Conservation (phyloP, 345 rosid genomes). For the Schrenkiella parvula region DNA sequence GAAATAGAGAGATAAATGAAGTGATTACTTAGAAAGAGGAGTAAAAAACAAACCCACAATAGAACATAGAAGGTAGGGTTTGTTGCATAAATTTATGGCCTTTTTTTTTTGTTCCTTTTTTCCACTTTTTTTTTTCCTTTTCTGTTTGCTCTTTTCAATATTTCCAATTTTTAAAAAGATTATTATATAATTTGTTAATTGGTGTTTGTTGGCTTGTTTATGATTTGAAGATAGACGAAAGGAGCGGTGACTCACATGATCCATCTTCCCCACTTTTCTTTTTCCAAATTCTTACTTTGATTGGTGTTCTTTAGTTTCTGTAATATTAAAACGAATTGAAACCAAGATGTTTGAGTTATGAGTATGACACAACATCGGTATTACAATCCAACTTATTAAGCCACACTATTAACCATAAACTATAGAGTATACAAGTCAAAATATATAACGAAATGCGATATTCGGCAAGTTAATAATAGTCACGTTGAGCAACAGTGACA, state of each 20-base stretch:
- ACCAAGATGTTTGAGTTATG: no score
- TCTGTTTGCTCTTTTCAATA: background rate
- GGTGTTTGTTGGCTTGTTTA: slow-evolving; percentile 20
- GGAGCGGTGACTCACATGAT: slow-evolving; percentile 30
- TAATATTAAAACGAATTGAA: no score
- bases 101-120: background rate
- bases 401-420: background rate
- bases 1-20: slow-evolving; percentile 12
- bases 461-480: background rate
- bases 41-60: slow-evolving; percentile 8
- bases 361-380: no score
- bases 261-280: slow-evolving; percentile 7
- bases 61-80: slow-evolving; percentile 16
- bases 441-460: background rate
- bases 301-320: no score
- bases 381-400: background rate
- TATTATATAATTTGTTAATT: background rate
- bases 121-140: background rate
- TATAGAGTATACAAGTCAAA: background rate
- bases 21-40: slow-evolving; percentile 23
- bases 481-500: slow-evolving; percentile 24
- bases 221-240: slow-evolving; percentile 9
- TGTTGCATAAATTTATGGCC: slow-evolving; percentile 23
- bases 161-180: background rate
- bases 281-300: slow-evolving; percentile 18